A percentile compares a stretch with the other conserved stretches of the same genome.
Conservation (phyloP, 2,329 filamentous ascomycete species). For the Eutypa lata region DNA sequence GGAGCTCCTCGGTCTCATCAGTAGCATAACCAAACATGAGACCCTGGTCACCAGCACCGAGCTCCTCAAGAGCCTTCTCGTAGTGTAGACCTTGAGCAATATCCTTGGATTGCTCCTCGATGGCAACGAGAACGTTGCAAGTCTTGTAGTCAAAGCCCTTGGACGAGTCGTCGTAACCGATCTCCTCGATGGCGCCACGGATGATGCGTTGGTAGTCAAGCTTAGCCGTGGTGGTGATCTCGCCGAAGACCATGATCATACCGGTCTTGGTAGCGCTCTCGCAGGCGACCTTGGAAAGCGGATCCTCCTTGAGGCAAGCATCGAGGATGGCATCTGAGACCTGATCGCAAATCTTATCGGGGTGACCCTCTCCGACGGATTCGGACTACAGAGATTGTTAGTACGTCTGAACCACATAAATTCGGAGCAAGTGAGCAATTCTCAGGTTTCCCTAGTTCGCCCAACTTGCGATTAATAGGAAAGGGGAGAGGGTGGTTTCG, state of each 20-base stretch:
- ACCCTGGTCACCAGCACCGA: conserved; percentile 98
- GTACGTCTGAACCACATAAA: background rate
- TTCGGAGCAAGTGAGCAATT: too few relatives aligned
- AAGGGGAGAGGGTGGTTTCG: background rate
- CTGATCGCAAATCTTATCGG: conserved; percentile 97
- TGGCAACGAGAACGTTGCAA: conserved; percentile 95
- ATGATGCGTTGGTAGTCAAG: conserved; percentile 99
- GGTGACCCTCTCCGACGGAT: conserved; percentile 86
- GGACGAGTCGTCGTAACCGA: conserved; percentile 92
- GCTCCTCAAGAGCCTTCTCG: conserved; percentile 93
- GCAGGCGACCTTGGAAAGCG: conserved; percentile 97
- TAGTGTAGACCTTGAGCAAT: conserved; percentile 99
- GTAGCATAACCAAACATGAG: conserved; percentile 99
- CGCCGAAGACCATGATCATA: conserved; percentile 98
- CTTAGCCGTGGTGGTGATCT: conserved; percentile 94
- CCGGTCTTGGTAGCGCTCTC: conserved; percentile 99
- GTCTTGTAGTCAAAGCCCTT: conserved; percentile 99
- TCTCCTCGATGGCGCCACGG: conserved; percentile 92
- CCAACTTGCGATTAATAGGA: background rate
- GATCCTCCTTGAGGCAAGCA: conserved; percentile 91
- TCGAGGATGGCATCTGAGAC: conserved; percentile 98
- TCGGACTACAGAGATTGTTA: conserved; percentile 59
- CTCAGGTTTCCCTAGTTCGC: too few relatives aligned
- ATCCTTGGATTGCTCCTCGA: conserved; percentile 98
- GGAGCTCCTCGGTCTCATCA: conserved; percentile 96